Evolutionary conservation across 768 basidiomycete genomes (phyloP).

Genomic region (Atractiella rhizophila): DNA sequence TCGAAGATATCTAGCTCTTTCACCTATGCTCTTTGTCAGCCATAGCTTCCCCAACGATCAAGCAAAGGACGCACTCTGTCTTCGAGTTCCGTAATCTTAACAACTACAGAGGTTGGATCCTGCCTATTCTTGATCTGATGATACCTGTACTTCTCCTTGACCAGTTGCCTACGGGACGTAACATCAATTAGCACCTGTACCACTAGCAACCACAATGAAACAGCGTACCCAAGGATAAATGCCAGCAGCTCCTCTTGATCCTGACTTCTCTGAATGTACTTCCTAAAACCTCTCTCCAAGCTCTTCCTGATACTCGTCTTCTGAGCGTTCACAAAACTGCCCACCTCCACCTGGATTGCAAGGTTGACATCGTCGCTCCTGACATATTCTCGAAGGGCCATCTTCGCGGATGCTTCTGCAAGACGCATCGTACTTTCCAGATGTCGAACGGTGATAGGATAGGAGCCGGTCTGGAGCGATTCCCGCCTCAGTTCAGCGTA

Average conservation of each 20-base stretch:
- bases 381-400: constrained; percentile 89
- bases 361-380: constrained; percentile 87
- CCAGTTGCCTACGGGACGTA: too few species aligned
- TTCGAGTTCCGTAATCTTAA: constrained; percentile 62
- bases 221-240: constrained; percentile 73
- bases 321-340: constrained; percentile 84
- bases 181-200: constrained; percentile 35
- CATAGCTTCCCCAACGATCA: neutral
- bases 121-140: constrained; percentile 50
- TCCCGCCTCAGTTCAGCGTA: constrained; percentile 89
- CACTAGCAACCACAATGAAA: too few species aligned
- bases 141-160: constrained; percentile 49
- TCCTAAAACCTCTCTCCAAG: constrained; percentile 84
- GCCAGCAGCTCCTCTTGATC: constrained; percentile 89
- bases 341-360: constrained; percentile 82
- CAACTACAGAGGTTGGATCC: constrained; percentile 47
- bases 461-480: constrained; percentile 90
- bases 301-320: constrained; percentile 98
- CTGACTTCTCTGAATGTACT: constrained; percentile 81
- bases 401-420: constrained; percentile 94
- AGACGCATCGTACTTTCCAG: constrained; percentile 98
- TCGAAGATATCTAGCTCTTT: constrained; percentile 96
- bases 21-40: constrained; percentile 29
- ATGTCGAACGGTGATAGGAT: constrained; percentile 92
- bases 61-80: constrained; percentile 36